Base-by-base conservation (phyloP, 331 rosid species). In the Erythrophleum ivorense region DNA sequence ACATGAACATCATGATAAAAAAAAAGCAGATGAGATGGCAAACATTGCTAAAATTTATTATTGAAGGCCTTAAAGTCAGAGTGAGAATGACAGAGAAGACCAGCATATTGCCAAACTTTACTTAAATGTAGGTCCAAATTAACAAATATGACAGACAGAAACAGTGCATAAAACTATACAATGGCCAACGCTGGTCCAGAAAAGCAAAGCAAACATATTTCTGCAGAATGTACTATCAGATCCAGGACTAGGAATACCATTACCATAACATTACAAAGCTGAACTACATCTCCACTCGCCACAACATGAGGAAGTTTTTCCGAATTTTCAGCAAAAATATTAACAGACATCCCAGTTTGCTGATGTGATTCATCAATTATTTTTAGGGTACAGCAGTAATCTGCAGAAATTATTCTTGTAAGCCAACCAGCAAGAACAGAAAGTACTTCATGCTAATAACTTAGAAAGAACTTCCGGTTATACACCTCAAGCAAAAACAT, bases 271-370 rank as follows among this genome's bases (percentile, higher is more conserved):
- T 18, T 60, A 33, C 73, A 71, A 16, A 94, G 85, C 65, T 68
- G 87, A 83, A 90, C 84, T 73, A 95, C 64, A 71, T 90, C 98
- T 66, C 98, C 98, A 9, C 78, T 36, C 7, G 88, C 77, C 18
- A 77, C 81, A 82, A 89, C 78, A 60, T 3, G 84, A 16, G 97
- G 98, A 79, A 88, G 92, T 46, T 19, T 52, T 33, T 83, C 81
- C 24, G 84, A 33, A 84, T 8, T 64, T 73, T 79, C 84, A 34
- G 85, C 76, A 81, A 95, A 93, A 41, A 95, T 1, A 49, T 87
- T 88, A 18, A 89, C 90, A 0, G 91, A 4, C 69, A 90, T 67
- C 55, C 88, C 91, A 0, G 59, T 60, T 45, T 84, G 14, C n/a
- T 77, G 34, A 78, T 78, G 55, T 0, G 96, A 85, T 60, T 86